phyloP scores from a whole-genome alignment of 208 protist species.

The Chromosphaera perkinsii region DNA sequence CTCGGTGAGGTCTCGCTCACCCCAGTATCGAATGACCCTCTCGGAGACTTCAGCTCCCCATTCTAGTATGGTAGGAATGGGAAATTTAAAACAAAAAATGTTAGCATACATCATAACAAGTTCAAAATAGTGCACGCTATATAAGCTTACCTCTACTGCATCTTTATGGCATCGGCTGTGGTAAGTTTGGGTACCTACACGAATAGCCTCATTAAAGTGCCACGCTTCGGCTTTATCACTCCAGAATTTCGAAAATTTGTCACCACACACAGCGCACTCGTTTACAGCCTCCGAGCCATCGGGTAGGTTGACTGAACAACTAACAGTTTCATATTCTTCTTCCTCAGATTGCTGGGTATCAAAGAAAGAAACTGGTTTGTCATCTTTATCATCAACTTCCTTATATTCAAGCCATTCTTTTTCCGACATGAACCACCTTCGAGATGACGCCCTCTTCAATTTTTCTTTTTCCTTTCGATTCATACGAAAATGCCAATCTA shows the following conservation, averaged over 20 bases:
- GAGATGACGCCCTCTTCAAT: neutral
- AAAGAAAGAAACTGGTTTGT: slow-evolving; percentile 1
- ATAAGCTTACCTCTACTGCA: too few species aligned
- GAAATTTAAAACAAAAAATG: too few species aligned
- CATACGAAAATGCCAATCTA: slow-evolving; percentile 35
- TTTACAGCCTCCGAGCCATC: neutral
- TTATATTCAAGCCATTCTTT: slow-evolving; percentile 13
- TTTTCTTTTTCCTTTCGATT: slow-evolving; percentile 25
- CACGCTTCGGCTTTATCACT: slow-evolving; percentile 10
- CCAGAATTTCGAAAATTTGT: slow-evolving; percentile 18
- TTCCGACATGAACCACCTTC: slow-evolving; percentile 19
- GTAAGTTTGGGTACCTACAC: neutral
- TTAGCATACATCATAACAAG: too few species aligned
- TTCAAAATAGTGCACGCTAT: too few species aligned
- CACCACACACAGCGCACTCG: slow-evolving; percentile 8
- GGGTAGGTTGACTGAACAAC: neutral
- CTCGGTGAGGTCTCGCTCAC: too few species aligned
- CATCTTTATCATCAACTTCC: neutral
- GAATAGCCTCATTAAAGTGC: slow-evolving; percentile 13
- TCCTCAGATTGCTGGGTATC: too few species aligned
- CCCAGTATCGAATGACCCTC: too few species aligned
- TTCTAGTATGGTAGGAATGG: too few species aligned
- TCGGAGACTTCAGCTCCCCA: too few species aligned
- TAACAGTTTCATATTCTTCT: neutral
- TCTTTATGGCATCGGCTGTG: too few species aligned